These are phyloP conservation scores for Fusarium udum DNA, from an alignment of 2,329 filamentous ascomycete genomes.

Conservation along the genomic window DNA sequence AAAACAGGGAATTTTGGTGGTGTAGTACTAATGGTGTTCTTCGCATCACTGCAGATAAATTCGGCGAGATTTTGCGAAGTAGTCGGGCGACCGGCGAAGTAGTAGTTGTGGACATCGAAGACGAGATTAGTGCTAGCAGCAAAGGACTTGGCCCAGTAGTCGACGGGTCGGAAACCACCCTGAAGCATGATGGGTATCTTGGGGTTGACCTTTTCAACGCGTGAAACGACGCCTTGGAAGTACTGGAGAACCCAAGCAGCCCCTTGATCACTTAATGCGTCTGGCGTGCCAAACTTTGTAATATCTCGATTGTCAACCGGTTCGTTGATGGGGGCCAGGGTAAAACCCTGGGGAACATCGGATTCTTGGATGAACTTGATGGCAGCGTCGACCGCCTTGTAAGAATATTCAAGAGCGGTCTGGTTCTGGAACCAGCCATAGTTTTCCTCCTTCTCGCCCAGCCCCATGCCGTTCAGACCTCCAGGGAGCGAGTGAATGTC, in stretches of 20 bases:
- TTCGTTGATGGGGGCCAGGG: neutral
- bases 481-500: neutral
- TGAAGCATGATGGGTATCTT: neutral
- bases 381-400: neutral
- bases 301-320: neutral
- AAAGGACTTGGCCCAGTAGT: neutral
- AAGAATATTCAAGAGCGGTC: neutral
- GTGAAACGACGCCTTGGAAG: neutral
- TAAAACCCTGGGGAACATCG: neutral
- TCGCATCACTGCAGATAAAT: neutral
- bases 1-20: neutral
- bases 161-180: neutral
- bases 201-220: neutral
- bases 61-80: fast-evolving
- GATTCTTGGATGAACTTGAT: neutral
- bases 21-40: fast-evolving
- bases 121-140: neutral
- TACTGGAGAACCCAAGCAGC: neutral
- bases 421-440: neutral
- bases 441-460: neutral
- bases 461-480: neutral
- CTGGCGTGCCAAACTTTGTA: neutral
- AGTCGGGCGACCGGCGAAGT: neutral
- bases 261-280: neutral
- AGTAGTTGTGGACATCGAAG: neutral